These are phyloP conservation scores for Quercus agrifolia DNA, from an alignment of 306 rosid species.

Conservation along the genomic window DNA sequence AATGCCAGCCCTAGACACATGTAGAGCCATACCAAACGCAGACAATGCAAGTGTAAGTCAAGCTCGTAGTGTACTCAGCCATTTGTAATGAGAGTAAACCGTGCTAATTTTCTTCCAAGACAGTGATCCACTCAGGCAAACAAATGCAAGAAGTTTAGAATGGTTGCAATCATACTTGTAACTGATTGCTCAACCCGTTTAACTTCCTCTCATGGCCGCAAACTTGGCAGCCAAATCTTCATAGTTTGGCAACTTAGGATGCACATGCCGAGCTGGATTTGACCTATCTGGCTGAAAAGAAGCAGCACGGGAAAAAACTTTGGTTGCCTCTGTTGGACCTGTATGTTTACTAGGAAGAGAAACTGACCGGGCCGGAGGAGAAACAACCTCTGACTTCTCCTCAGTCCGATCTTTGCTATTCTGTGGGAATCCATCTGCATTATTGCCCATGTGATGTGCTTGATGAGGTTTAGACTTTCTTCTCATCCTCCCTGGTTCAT, in stretches of 20 bases:
- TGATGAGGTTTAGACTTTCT: constrained; percentile 63
- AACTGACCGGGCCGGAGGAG: constrained; percentile 52
- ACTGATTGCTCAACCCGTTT: constrained; percentile 21
- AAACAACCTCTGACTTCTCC: constrained; percentile 29
- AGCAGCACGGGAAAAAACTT: constrained; percentile 71
- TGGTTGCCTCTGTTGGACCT: constrained; percentile 45
- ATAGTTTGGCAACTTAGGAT: constrained; percentile 90
- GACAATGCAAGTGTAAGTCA: neutral
- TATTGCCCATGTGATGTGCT: constrained; percentile 33
- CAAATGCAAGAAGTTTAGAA: constrained; percentile 17
- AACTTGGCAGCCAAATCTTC: constrained; percentile 82
- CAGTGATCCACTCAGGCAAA: constrained; percentile 15
- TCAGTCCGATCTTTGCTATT: constrained; percentile 40
- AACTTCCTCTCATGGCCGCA: constrained; percentile 79
- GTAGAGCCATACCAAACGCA: neutral
- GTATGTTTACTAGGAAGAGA: constrained; percentile 69
- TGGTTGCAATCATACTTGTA: constrained; percentile 16
- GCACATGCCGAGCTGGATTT: constrained; percentile 70
- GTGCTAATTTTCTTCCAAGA: constrained; percentile 6
- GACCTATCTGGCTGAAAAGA: constrained; percentile 73
- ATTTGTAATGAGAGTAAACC: constrained; percentile 10
- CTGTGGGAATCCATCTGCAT: constrained; percentile 27
- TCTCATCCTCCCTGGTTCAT: constrained; percentile 54
- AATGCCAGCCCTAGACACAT: neutral
- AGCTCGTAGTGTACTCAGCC: constrained; percentile 21